Evolutionary conservation across 139 green algal genomes (phyloP).

Genomic region (Protoeuglena noctilucae): DNA sequence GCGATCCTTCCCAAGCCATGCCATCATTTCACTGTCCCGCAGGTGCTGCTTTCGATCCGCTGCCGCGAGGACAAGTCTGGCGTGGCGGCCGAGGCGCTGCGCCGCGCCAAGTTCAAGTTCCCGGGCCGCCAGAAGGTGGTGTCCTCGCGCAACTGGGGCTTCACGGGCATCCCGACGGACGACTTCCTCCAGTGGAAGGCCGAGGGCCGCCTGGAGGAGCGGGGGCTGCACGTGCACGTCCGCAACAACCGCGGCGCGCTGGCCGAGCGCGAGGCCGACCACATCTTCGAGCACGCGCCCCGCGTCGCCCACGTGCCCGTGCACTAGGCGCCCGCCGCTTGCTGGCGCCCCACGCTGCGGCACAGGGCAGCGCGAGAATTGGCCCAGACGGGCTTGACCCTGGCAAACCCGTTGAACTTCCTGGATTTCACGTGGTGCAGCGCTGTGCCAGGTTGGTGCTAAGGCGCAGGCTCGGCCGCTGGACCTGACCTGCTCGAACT

Average conservation of each 20-base stretch:
- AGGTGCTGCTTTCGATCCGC: slow-evolving; percentile 94
- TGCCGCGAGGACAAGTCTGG: slow-evolving; percentile 73
- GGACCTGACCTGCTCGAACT: too few relatives aligned
- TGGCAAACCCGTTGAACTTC: too few relatives aligned
- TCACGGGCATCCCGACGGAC: slow-evolving; percentile 72
- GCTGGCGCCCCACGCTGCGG: too few relatives aligned
- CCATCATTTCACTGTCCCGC: too few relatives aligned
- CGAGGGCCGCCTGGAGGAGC: slow-evolving; percentile 71
- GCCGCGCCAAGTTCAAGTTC: slow-evolving; percentile 99
- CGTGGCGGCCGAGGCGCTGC: slow-evolving; percentile 76
- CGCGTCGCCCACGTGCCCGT: slow-evolving; percentile 27
- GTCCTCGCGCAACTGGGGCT: slow-evolving; percentile 86
- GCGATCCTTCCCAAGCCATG: too few relatives aligned
- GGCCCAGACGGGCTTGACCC: too few relatives aligned
- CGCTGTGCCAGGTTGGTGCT: too few relatives aligned
- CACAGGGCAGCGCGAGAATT: too few relatives aligned
- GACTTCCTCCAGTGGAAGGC: slow-evolving; percentile 84
- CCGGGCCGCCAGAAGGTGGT: slow-evolving; percentile 97
- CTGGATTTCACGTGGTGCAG: too few relatives aligned
- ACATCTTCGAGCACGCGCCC: slow-evolving; percentile 42
- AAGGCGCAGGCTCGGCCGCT: too few relatives aligned
- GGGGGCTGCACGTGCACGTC: slow-evolving; percentile 70
- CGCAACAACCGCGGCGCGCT: slow-evolving; percentile 45
- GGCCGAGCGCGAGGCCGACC: slow-evolving; percentile 26
- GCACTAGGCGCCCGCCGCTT: slow-evolving; percentile 13